Percentiles rank a stretch among this genome's conserved stretches.
Evolutionary conservation across 345 rosid species (phyloP).

Genomic region (Ceriops zippeliana): DNA sequence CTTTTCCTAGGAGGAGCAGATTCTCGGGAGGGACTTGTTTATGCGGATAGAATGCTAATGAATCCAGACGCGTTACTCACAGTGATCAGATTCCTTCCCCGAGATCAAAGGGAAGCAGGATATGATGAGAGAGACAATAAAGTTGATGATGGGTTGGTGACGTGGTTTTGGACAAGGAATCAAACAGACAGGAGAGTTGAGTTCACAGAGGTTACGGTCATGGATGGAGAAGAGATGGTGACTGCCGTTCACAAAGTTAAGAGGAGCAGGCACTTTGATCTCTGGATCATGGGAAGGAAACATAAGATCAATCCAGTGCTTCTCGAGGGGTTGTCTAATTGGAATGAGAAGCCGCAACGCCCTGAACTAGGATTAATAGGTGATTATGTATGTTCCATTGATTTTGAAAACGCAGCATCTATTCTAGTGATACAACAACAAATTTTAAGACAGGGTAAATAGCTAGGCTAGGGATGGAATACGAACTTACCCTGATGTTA

Average conservation of each 20-base stretch:
- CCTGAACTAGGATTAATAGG: background rate
- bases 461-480: too few relatives aligned
- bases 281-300: background rate
- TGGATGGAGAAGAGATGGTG: background rate
- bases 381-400: background rate
- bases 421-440: background rate
- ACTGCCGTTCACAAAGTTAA: background rate
- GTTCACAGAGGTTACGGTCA: background rate
- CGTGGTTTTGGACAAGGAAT: background rate
- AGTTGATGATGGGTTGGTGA: constrained; percentile 5
- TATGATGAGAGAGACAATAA: background rate
- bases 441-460: background rate
- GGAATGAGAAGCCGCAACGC: background rate
- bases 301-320: background rate
- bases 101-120: background rate
- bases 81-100: background rate
- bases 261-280: background rate
- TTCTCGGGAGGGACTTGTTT: background rate
- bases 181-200: background rate
- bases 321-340: background rate
- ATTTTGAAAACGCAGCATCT: background rate
- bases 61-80: background rate
- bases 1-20: background rate
- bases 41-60: background rate
- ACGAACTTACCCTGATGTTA: too few relatives aligned